These are phyloP conservation scores for Alternaria infectoria DNA, from an alignment of 2,329 filamentous ascomycete genomes.

Conservation along the genomic window DNA sequence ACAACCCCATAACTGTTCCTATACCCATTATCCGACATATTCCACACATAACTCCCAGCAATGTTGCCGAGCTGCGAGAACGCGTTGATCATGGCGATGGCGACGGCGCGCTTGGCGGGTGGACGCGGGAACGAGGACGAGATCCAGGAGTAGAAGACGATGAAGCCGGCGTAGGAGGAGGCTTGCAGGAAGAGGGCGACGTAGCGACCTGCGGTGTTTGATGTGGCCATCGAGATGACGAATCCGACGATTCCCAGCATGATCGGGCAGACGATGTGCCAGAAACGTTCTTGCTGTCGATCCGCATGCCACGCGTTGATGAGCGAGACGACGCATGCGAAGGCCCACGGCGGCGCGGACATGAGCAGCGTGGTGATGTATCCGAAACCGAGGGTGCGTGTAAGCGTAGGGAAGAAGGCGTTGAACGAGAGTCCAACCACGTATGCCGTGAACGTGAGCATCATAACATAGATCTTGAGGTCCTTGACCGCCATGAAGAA, in stretches of 20 bases:
- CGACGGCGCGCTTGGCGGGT: conserved; percentile 66
- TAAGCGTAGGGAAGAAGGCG: conserved; percentile 48
- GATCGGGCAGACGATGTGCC: conserved; percentile 58
- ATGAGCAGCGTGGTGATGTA: conserved; percentile 48
- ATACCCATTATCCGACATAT: conserved; percentile 64
- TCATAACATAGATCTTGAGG: conserved; percentile 68
- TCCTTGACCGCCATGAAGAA: conserved; percentile 66
- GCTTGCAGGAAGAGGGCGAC: conserved; percentile 44
- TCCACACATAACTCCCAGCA: conserved; percentile 69
- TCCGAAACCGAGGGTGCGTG: conserved; percentile 47
- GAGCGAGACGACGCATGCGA: conserved; percentile 56
- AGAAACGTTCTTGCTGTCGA: conserved; percentile 57
- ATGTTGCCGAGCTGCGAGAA: conserved; percentile 46
- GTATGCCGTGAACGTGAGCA: conserved; percentile 67
- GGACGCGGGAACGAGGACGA: conserved; percentile 57
- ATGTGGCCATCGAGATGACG: conserved; percentile 44
- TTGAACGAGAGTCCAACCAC: conserved; percentile 58
- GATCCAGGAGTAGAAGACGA: conserved; percentile 48
- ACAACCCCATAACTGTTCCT: conserved; percentile 71
- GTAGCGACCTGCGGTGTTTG: conserved; percentile 41
- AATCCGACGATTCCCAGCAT: conserved; percentile 53
- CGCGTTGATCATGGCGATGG: conserved; percentile 67
- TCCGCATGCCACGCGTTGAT: conserved; percentile 61
- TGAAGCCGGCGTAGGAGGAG: conserved; percentile 50
- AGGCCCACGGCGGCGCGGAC: conserved; percentile 58